Evolutionary conservation across 1,284 basidiomycete species (phyloP).

Genomic region (Takashimella tepidaria): DNA sequence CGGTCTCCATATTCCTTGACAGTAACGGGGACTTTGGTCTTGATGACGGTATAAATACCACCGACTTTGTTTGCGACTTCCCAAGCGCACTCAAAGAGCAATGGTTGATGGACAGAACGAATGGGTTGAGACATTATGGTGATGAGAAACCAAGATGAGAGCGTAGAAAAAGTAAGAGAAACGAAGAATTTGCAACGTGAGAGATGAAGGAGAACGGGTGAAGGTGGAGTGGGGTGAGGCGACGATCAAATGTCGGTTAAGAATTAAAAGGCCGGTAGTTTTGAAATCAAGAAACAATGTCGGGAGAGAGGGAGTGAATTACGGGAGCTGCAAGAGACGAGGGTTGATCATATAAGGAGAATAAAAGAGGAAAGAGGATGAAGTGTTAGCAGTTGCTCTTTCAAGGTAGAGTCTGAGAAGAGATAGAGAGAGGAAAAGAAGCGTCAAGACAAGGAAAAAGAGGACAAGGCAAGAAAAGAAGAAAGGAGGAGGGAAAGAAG

Average conservation of each 20-base stretch:
- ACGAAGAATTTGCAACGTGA: not conserved
- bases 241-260: too few relatives aligned
- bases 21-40: slow-evolving; percentile 97
- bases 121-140: slow-evolving; percentile 16
- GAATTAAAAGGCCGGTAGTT: too few relatives aligned
- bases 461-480: not conserved
- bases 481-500: not conserved
- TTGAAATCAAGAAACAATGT: too few relatives aligned
- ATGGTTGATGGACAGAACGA: slow-evolving; percentile 69
- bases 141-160: not conserved
- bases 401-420: not conserved
- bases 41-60: slow-evolving; percentile 99
- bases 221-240: slow-evolving; percentile 9
- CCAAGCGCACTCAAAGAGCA: slow-evolving; percentile 88
- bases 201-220: slow-evolving; percentile 3
- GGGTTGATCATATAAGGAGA: not conserved
- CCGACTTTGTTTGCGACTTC: slow-evolving; percentile 97
- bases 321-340: not conserved
- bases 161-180: not conserved
- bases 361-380: not conserved
- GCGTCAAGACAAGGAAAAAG: too few relatives aligned
- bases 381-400: not conserved
- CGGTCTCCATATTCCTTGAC: slow-evolving; percentile 68
- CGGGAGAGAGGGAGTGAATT: too few relatives aligned
- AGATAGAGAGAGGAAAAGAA: not conserved